These are phyloP conservation scores for Pseudocercospora ulei DNA, from an alignment of 2,329 filamentous ascomycete genomes.

Conservation along the genomic window DNA sequence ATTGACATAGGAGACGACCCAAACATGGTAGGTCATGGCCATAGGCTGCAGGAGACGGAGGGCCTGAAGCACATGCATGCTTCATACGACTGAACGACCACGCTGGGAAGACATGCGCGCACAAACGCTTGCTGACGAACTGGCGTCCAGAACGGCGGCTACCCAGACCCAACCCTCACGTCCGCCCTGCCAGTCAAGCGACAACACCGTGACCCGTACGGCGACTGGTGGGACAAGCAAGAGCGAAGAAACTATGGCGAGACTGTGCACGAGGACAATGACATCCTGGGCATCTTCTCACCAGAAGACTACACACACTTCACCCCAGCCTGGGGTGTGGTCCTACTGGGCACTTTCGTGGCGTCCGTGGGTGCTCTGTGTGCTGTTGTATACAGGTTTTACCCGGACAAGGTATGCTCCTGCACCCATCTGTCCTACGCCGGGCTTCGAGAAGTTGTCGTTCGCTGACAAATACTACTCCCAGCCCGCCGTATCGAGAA, in stretches of 20 bases:
- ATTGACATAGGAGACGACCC: slow-evolving; percentile 24
- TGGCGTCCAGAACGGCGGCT: slow-evolving; percentile 64
- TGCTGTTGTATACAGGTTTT: slow-evolving; percentile 35
- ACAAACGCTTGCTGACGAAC: slow-evolving; percentile 10
- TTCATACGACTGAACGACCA: too few species aligned
- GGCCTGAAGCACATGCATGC: neutral
- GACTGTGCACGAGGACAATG: slow-evolving; percentile 92
- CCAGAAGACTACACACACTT: slow-evolving; percentile 82
- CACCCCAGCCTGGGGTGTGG: slow-evolving; percentile 59
- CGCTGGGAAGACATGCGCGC: neutral
- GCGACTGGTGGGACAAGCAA: slow-evolving; percentile 93
- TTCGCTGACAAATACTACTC: slow-evolving; percentile 6
- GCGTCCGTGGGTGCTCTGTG: slow-evolving; percentile 37
- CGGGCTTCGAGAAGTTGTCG: too few species aligned
- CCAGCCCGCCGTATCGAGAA: slow-evolving; percentile 38
- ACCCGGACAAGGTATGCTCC: slow-evolving; percentile 39
- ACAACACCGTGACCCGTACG: slow-evolving; percentile 85
- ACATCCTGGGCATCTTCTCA: slow-evolving; percentile 80
- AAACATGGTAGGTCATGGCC: slow-evolving; percentile 28
- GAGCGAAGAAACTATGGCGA: slow-evolving; percentile 96
- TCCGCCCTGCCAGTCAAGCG: slow-evolving; percentile 59
- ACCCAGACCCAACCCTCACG: slow-evolving; percentile 58
- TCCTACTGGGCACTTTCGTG: slow-evolving; percentile 45
- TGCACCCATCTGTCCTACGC: neutral
- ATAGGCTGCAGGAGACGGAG: neutral